Evolutionary conservation across 2,329 filamentous ascomycete genomes (phyloP).

Genomic region (Plenodomus tracheiphilus): DNA sequence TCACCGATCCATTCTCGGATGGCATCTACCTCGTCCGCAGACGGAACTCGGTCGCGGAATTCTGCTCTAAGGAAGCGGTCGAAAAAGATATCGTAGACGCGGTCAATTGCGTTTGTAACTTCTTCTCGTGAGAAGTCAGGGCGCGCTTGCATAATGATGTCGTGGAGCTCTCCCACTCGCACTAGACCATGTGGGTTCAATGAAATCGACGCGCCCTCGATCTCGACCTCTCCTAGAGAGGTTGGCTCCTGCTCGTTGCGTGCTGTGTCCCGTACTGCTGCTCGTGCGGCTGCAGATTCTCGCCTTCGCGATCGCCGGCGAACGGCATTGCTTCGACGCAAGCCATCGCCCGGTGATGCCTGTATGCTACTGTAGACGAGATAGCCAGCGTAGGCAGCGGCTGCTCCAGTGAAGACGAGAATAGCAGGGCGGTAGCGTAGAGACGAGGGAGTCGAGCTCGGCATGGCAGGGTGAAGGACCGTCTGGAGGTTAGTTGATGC

Average conservation of each 20-base stretch:
- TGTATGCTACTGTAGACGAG: conserved; percentile 56
- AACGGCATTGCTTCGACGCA: conserved; percentile 70
- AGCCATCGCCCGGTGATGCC: conserved; percentile 29
- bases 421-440: conserved; percentile 52
- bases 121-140: conserved; percentile 23
- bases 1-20: conserved; percentile 22
- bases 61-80: conserved; percentile 29
- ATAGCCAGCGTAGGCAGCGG: conserved; percentile 62
- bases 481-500: conserved; percentile 1
- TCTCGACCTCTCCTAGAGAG: conserved; percentile 29
- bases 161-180: conserved; percentile 22
- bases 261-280: conserved; percentile 2
- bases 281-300: conserved; percentile 17
- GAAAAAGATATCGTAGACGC: conserved; percentile 36
- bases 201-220: conserved; percentile 27
- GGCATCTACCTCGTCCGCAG: conserved; percentile 21
- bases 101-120: conserved; percentile 22
- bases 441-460: conserved; percentile 36
- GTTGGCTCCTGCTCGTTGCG: conserved; percentile 22
- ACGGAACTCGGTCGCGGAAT: conserved; percentile 24
- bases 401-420: conserved; percentile 60
- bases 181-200: conserved; percentile 30
- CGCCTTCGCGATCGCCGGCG: conserved; percentile 45
- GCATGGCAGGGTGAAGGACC: conserved; percentile 26
- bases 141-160: conserved; percentile 19